Evolutionary conservation across 1,284 basidiomycete species (phyloP).

Genomic region (Malassezia vespertilionis): DNA sequence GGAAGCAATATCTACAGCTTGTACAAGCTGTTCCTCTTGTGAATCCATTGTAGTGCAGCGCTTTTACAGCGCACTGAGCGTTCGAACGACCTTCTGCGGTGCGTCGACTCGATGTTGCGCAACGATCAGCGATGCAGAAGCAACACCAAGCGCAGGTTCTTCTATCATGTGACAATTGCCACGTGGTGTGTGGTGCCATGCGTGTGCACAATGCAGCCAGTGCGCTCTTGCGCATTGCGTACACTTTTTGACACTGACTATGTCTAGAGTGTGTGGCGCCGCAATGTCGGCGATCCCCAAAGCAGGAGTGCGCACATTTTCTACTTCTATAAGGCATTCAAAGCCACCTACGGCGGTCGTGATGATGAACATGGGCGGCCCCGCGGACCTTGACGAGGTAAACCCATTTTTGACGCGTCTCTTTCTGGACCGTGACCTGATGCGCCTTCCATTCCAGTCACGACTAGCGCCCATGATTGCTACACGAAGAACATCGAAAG

Average conservation of each 20-base stretch:
- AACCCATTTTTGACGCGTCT: conserved; percentile 73
- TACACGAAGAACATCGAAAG: conserved; percentile 77
- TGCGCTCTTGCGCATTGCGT: neutral
- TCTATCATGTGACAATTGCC: conserved; percentile 8
- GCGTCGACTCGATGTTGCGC: neutral
- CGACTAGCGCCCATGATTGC: conserved; percentile 81
- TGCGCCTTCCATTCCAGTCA: conserved; percentile 79
- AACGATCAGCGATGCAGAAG: too few species aligned
- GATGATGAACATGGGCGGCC: conserved; percentile 98
- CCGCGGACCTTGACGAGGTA: conserved; percentile 57
- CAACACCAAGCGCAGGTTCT: neutral
- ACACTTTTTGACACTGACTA: too few species aligned
- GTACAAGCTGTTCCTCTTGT: conserved; percentile 15
- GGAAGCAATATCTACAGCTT: conserved; percentile 18
- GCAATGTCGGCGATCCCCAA: too few species aligned
- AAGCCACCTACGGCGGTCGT: conserved; percentile 61
- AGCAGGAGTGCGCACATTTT: too few species aligned
- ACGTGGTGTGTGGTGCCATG: conserved; percentile 1
- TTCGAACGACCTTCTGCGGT: neutral
- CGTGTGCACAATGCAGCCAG: neutral
- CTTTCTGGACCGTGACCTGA: conserved; percentile 88
- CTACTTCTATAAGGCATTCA: neutral
- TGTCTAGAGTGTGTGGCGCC: too few species aligned
- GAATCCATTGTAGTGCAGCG: too few species aligned
- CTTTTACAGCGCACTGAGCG: conserved; percentile 1